Evolutionary conservation across 73 alveolate genomes (phyloP).

Genomic region (Paramecium pentaurelia): DNA sequence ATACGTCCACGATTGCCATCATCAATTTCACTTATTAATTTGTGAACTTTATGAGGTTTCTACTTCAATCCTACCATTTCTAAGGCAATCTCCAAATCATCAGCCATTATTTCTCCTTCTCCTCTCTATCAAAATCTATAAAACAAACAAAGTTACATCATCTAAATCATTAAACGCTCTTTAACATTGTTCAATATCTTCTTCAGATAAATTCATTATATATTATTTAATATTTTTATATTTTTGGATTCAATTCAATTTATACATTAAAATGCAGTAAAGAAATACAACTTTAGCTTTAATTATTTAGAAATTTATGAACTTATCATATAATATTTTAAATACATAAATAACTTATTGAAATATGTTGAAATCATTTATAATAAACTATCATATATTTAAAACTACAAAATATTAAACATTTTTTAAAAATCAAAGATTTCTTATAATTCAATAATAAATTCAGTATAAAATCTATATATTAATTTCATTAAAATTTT

Average conservation of each 20-base stretch:
- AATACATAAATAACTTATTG: too few relatives aligned
- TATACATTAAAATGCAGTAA: neutral
- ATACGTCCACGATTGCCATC: neutral
- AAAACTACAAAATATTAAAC: too few relatives aligned
- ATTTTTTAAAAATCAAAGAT: neutral
- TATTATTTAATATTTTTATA: neutral
- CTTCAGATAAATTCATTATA: slow-evolving; percentile 73
- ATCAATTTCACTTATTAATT: slow-evolving; percentile 21
- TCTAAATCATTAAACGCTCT: slow-evolving; percentile 85
- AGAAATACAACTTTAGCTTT: neutral
- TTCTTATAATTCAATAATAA: neutral
- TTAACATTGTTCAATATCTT: slow-evolving; percentile 78
- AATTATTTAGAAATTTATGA: neutral
- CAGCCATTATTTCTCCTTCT: neutral
- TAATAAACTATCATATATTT: too few relatives aligned
- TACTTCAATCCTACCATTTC: neutral
- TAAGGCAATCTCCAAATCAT: slow-evolving; percentile 28
- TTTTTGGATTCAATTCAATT: neutral
- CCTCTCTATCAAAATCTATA: slow-evolving; percentile 49
- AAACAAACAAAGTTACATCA: slow-evolving; percentile 45
- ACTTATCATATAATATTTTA: too few relatives aligned
- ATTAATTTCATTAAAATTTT: neutral
- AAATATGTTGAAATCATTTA: too few relatives aligned
- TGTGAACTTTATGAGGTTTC: neutral
- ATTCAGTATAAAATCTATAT: neutral